Conservation (phyloP, 169 alveolate species). For the Cryptosporidium andersoni region DNA sequence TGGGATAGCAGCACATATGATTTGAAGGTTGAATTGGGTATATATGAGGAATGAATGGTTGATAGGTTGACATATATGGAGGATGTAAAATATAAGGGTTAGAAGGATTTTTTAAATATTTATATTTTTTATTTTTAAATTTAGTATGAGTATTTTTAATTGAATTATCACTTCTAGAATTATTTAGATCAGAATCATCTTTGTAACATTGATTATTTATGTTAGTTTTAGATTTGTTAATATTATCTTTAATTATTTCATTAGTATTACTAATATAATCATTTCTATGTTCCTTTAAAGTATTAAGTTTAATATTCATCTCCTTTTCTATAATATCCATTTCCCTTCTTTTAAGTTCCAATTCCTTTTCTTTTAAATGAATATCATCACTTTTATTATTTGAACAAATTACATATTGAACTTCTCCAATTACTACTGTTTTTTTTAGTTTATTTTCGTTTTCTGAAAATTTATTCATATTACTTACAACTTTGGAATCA, state of each 20-base stretch:
- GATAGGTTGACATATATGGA: too few species aligned
- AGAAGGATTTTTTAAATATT: too few species aligned
- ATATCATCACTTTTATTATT: background rate
- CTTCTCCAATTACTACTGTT: slow-evolving; percentile 40
- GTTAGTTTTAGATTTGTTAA: background rate
- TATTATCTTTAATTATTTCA: background rate
- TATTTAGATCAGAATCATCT: background rate
- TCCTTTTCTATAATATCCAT: slow-evolving; percentile 39
- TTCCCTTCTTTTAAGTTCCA: slow-evolving; percentile 34
- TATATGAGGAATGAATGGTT: too few species aligned
- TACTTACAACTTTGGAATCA: background rate
- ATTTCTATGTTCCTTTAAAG: background rate
- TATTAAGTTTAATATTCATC: slow-evolving; percentile 28
- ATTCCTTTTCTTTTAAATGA: background rate
- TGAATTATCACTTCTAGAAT: background rate
- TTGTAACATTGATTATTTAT: background rate
- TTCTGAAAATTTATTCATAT: background rate
- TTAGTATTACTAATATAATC: background rate
- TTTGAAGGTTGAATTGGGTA: too few species aligned
- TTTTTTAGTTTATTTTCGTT: background rate
- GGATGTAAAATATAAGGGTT: too few species aligned
- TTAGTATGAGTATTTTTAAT: background rate
- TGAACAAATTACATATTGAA: slow-evolving; percentile 10
- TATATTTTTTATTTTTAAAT: too few species aligned
- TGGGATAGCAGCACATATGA: too few species aligned